Conservation (phyloP, 1,284 basidiomycete genomes). For the Cryptococcus hybrid region DNA sequence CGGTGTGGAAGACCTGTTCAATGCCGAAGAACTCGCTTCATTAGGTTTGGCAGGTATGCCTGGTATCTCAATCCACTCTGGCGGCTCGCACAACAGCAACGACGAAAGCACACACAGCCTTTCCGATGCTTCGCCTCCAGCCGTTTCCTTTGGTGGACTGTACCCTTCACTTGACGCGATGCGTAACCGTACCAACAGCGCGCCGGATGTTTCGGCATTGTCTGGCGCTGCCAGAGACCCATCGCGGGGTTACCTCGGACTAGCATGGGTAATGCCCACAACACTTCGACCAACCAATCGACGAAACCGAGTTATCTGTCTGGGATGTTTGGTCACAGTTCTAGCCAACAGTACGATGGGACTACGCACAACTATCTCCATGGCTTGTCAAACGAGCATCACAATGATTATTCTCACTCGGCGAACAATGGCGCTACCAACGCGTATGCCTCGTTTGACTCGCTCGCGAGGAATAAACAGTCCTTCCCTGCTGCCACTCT, state of each 20-base stretch:
- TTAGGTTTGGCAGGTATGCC: constrained; percentile 51
- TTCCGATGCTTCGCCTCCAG: constrained; percentile 5
- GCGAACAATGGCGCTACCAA: background rate
- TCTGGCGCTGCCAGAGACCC: constrained; percentile 20
- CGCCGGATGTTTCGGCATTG: constrained; percentile 15
- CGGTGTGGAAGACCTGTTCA: constrained; percentile 47
- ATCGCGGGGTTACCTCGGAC: constrained; percentile 28
- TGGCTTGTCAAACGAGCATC: background rate
- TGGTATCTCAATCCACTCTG: constrained; percentile 35
- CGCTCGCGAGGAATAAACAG: constrained; percentile 32
- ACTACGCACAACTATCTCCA: constrained; percentile 3
- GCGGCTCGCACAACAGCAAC: background rate
- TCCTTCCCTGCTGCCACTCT: constrained; percentile 29
- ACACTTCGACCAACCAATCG: background rate
- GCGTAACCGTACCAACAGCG: constrained; percentile 25
- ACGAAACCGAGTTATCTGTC: constrained; percentile 7
- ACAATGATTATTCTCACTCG: constrained; percentile 8
- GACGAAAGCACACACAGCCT: background rate
- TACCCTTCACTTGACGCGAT: constrained; percentile 40
- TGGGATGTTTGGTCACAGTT: constrained; percentile 19
- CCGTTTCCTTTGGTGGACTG: constrained; percentile 34
- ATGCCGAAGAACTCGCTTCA: constrained; percentile 48
- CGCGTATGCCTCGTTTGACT: constrained; percentile 33
- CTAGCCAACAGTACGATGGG: background rate
- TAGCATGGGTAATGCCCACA: constrained; percentile 6